Evolutionary conservation across 257 asterid genomes (phyloP).

Genomic region (Eucommia ulmoides): DNA sequence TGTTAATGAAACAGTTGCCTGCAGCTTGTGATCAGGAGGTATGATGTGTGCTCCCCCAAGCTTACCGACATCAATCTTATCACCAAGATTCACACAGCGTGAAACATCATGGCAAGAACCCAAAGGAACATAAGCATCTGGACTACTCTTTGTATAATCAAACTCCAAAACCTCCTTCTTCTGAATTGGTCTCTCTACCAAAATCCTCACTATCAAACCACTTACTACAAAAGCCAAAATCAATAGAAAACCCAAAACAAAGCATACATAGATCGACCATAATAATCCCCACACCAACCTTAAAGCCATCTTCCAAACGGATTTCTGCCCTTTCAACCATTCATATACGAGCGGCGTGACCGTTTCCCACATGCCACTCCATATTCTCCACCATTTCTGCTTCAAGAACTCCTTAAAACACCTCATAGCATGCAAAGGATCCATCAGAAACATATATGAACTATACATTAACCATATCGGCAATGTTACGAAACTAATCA

Average conservation of each 20-base stretch:
- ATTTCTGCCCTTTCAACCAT: constrained; percentile 52
- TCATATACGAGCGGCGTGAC: constrained; percentile 22
- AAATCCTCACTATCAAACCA: constrained; percentile 38
- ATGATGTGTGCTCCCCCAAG: constrained; percentile 33
- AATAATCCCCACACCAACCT: constrained; percentile 82
- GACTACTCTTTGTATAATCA: constrained; percentile 79
- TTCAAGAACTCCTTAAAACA: constrained; percentile 20
- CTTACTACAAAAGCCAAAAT: constrained; percentile 57
- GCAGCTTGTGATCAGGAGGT: constrained; percentile 63
- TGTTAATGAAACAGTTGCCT: constrained; percentile 51
- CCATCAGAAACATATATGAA: constrained; percentile 41
- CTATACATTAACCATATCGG: constrained; percentile 42
- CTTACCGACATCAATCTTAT: constrained; percentile 22
- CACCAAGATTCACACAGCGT: constrained; percentile 23
- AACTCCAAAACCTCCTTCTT: constrained; percentile 55
- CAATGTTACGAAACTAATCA: constrained; percentile 24
- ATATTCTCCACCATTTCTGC: constrained; percentile 17
- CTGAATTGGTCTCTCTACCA: constrained; percentile 70
- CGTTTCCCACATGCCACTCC: constrained; percentile 20
- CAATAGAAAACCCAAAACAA: constrained; percentile 53
- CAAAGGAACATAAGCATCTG: constrained; percentile 65
- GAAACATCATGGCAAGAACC: constrained; percentile 17
- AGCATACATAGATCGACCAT: constrained; percentile 75
- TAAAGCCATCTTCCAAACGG: constrained; percentile 55
- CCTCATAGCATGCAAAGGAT: constrained; percentile 48